Evolutionary conservation across 139 green algal genomes (phyloP).

Genomic region (Diplosphaera chodatii): DNA sequence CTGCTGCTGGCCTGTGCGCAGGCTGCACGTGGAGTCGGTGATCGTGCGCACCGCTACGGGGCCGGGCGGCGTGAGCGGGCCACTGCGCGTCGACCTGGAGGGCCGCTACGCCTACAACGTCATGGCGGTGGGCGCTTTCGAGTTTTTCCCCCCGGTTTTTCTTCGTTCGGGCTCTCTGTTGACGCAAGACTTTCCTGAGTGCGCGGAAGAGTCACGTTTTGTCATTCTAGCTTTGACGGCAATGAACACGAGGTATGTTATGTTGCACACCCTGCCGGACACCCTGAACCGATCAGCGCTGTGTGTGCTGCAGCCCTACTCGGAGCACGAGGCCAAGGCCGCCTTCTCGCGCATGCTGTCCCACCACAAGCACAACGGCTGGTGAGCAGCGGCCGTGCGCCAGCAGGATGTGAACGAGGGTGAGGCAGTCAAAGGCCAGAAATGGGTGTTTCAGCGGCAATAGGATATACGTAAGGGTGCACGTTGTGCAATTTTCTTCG

Average conservation of each 20-base stretch:
- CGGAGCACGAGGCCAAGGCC: conserved; percentile 18
- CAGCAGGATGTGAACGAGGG: no score
- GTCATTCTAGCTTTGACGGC: no score
- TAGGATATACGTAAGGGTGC: no score
- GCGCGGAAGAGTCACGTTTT: no score
- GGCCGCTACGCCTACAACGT: conserved; percentile 30
- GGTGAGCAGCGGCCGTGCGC: not conserved
- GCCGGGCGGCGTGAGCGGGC: conserved; percentile 30
- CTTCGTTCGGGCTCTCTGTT: no score
- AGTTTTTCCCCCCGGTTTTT: no score
- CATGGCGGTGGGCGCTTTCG: conserved; percentile 20
- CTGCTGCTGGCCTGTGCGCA: not conserved
- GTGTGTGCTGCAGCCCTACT: conserved; percentile 6
- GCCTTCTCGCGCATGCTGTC: conserved; percentile 22
- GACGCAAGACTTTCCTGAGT: no score
- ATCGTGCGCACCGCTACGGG: conserved; percentile 32
- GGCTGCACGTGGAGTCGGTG: conserved; percentile 24
- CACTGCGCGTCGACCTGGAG: conserved; percentile 35
- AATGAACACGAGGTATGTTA: no score
- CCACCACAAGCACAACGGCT: conserved; percentile 20
- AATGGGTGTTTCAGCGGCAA: no score
- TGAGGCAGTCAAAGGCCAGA: no score
- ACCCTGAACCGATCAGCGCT: not conserved
- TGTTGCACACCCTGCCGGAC: not conserved
- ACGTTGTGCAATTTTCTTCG: no score